Percentiles rank a stretch among this genome's conserved stretches.
Conservation (phyloP, 768 basidiomycete species). For the Phaeolepiota aurea region DNA sequence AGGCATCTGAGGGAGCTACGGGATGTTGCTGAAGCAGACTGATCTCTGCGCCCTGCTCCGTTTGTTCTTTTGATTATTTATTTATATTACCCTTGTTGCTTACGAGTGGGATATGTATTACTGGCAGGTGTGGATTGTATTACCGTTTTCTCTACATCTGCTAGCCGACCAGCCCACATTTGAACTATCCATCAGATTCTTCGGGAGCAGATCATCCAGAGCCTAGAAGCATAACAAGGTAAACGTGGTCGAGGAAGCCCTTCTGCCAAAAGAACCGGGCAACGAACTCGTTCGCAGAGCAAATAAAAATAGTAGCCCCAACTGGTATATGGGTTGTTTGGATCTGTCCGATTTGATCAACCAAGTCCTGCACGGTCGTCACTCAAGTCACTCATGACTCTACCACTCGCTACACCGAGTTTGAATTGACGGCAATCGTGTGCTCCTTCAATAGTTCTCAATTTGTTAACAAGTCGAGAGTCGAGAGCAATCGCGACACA, state of each 20-base stretch:
- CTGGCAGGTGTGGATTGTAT: too few species aligned
- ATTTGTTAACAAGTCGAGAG: background rate
- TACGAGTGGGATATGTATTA: too few species aligned
- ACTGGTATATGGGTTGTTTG: conserved; percentile 3
- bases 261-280: background rate
- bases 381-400: too few species aligned
- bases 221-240: background rate
- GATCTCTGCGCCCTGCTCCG: conserved; percentile 8
- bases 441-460: background rate
- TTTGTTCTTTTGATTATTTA: conserved; percentile 4
- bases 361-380: background rate
- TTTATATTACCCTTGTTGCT: conserved; percentile 3
- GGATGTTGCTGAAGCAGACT: conserved; percentile 51
- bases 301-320: background rate
- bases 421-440: background rate
- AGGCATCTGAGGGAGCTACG: conserved; percentile 59
- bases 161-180: background rate
- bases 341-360: conserved; percentile 5
- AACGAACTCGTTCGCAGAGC: background rate
- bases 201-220: background rate
- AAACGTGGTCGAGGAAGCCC: conserved; percentile 2
- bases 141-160: too few species aligned
- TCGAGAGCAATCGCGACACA: background rate
- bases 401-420: background rate
- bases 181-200: background rate